Conservation (phyloP, 495 filamentous ascomycete genomes). For the Hypoxylon intermedium region DNA sequence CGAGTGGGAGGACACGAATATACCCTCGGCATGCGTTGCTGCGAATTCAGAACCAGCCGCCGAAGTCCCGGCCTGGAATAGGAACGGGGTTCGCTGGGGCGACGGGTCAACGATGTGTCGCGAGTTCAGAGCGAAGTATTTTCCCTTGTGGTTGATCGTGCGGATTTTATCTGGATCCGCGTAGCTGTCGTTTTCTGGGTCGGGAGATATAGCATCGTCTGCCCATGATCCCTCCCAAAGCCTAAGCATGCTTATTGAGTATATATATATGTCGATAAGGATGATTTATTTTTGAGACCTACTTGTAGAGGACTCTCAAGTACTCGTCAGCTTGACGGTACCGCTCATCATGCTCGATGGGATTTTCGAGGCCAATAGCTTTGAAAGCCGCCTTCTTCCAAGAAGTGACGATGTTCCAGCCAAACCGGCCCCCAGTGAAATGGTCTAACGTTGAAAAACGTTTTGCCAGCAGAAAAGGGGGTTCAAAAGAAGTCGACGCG, state of each 20-base stretch:
- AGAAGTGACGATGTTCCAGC: constrained; percentile 71
- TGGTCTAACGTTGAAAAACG: constrained; percentile 70
- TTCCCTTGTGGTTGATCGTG: constrained; percentile 65
- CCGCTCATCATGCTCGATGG: constrained; percentile 67
- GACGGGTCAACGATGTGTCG: constrained; percentile 66
- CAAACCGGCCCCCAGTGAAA: constrained; percentile 64
- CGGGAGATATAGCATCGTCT: constrained; percentile 57
- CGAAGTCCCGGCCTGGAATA: constrained; percentile 71
- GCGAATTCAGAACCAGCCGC: constrained; percentile 64
- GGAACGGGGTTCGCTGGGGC: constrained; percentile 67
- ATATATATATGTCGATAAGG: not conserved
- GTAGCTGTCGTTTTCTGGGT: constrained; percentile 60
- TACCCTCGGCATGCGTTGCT: constrained; percentile 67
- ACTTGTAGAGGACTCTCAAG: constrained; percentile 62
- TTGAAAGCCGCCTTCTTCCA: constrained; percentile 67
- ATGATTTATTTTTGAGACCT: constrained; percentile 35
- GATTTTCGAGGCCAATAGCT: constrained; percentile 62
- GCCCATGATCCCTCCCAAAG: constrained; percentile 70
- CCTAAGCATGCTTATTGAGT: constrained; percentile 34
- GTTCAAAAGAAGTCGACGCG: constrained; percentile 65
- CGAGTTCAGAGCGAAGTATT: constrained; percentile 61
- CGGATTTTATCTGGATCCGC: constrained; percentile 63
- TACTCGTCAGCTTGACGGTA: constrained; percentile 69
- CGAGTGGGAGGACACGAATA: constrained; percentile 66
- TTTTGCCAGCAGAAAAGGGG: constrained; percentile 64